Conservation (phyloP, 495 filamentous ascomycete species). For the Tuber microsphaerosporum region DNA sequence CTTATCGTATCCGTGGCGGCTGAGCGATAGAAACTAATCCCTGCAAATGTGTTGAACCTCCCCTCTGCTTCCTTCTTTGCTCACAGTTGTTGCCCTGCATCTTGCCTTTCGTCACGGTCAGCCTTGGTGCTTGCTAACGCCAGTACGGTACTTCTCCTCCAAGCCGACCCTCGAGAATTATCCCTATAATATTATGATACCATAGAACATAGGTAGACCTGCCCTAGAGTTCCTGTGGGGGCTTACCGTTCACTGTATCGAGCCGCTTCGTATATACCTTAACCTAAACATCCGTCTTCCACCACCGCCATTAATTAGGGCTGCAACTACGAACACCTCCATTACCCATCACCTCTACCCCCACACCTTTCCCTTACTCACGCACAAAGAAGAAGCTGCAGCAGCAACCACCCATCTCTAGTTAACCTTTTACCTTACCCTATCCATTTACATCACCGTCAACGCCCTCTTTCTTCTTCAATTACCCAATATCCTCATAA, state of each 20-base stretch:
- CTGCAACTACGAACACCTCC: background rate
- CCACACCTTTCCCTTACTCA: background rate
- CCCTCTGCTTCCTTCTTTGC: background rate
- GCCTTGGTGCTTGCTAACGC: background rate
- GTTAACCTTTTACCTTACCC: background rate
- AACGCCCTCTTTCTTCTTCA: background rate
- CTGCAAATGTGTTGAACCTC: background rate
- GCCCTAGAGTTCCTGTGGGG: background rate
- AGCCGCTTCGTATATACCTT: background rate
- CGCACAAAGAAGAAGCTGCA: background rate
- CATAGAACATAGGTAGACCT: background rate
- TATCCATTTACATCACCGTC: conserved; percentile 2
- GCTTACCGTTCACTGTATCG: background rate
- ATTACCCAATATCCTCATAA: background rate
- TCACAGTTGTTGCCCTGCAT: background rate
- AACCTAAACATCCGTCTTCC: background rate
- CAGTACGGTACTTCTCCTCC: background rate
- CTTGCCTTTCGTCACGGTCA: background rate
- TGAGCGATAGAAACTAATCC: background rate
- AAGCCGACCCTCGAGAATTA: background rate
- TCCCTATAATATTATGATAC: too few relatives aligned
- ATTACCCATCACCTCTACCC: background rate
- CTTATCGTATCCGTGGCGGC: background rate
- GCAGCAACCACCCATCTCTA: conserved; percentile 1
- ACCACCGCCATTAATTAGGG: background rate